Evolutionary conservation across 768 basidiomycete genomes (phyloP).

Genomic region (Jaapia argillacea): DNA sequence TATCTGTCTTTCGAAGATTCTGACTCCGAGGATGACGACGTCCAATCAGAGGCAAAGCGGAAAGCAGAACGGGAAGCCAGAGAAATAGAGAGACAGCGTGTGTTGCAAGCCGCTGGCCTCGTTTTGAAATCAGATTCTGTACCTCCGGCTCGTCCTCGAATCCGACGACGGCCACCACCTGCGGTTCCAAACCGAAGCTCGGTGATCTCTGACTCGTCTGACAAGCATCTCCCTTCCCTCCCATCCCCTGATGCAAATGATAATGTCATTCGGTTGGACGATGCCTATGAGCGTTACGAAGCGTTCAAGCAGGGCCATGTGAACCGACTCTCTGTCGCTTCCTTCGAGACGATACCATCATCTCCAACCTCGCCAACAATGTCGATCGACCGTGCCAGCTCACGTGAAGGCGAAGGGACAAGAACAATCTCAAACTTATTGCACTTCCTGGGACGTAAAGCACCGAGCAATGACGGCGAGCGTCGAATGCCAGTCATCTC

Average conservation of each 20-base stretch:
- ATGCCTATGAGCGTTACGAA: slow-evolving; percentile 88
- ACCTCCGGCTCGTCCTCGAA: slow-evolving; percentile 31
- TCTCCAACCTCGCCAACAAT: slow-evolving; percentile 1
- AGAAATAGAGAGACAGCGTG: slow-evolving; percentile 67
- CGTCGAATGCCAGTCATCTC: slow-evolving; percentile 50
- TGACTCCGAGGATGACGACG: slow-evolving; percentile 24
- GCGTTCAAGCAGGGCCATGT: slow-evolving; percentile 50
- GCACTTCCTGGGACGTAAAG: slow-evolving; percentile 54
- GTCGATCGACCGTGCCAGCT: slow-evolving; percentile 27
- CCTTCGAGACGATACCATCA: slow-evolving; percentile 31
- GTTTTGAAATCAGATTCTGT: slow-evolving; percentile 57
- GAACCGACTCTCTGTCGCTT: slow-evolving; percentile 57
- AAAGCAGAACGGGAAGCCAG: slow-evolving; percentile 47
- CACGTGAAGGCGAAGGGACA: slow-evolving; percentile 25
- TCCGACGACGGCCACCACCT: slow-evolving; percentile 38
- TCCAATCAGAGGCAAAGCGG: slow-evolving; percentile 30
- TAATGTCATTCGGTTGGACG: slow-evolving; percentile 38
- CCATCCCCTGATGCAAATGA: slow-evolving; percentile 17
- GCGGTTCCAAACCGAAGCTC: slow-evolving; percentile 30
- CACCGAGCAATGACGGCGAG: slow-evolving; percentile 39
- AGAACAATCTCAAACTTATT: slow-evolving; percentile 39
- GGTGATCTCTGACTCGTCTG: slow-evolving; percentile 16
- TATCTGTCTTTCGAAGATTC: slow-evolving; percentile 32
- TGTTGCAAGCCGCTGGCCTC: slow-evolving; percentile 84
- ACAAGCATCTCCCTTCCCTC: slow-evolving; percentile 27